phyloP scores from a whole-genome alignment of 805 yeast genomes.

The Pichia heedii region DNA sequence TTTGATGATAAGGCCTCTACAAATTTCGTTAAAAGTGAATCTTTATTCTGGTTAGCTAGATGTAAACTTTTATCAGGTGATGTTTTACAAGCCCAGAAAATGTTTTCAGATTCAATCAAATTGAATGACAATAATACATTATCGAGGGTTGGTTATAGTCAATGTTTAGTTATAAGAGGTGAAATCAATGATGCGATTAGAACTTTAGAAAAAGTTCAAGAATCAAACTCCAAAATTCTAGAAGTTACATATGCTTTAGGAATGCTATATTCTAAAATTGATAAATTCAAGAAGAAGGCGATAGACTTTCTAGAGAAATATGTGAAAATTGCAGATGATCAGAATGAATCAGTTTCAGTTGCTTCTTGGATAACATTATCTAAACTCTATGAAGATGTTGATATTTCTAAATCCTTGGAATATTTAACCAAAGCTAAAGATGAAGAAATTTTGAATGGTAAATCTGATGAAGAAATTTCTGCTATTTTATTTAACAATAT shows the following conservation, averaged over 20 bases:
- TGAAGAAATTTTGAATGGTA: slow-evolving; percentile 34
- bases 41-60: slow-evolving; percentile 81
- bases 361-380: slow-evolving; percentile 66
- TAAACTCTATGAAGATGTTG: slow-evolving; percentile 57
- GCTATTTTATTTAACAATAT: slow-evolving; percentile 67
- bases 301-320: slow-evolving; percentile 62
- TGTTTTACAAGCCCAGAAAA: slow-evolving; percentile 58
- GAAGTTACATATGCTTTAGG: slow-evolving; percentile 78
- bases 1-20: slow-evolving; percentile 32
- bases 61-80: slow-evolving; percentile 54
- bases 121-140: slow-evolving; percentile 55
- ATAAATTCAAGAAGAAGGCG: slow-evolving; percentile 38
- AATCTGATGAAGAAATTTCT: slow-evolving; percentile 37
- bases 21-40: slow-evolving; percentile 43
- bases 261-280: slow-evolving; percentile 49
- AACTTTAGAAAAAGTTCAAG: slow-evolving; percentile 68
- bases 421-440: slow-evolving; percentile 39
- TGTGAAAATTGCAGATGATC: slow-evolving; percentile 48
- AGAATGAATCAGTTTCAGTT: slow-evolving; percentile 48
- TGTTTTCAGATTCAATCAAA: slow-evolving; percentile 64
- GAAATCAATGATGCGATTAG: slow-evolving; percentile 76
- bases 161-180: slow-evolving; percentile 68
- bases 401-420: slow-evolving; percentile 56
- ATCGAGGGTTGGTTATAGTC: slow-evolving; percentile 78
- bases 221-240: slow-evolving; percentile 54